Evolutionary conservation across 371 early-diverging fungal species (phyloP).

Genomic region (Massospora cicadina): DNA sequence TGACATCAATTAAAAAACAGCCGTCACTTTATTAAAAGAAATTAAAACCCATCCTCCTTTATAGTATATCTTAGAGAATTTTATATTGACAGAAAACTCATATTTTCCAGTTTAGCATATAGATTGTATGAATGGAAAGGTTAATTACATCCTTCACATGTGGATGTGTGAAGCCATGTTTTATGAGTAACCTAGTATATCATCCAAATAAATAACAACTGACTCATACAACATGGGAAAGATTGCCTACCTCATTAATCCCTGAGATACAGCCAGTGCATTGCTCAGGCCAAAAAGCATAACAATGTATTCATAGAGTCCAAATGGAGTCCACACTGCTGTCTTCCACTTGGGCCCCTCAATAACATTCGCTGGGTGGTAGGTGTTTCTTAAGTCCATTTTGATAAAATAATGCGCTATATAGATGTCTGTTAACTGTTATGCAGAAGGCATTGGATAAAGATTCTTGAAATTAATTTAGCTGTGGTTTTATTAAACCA

Average conservation of each 20-base stretch:
- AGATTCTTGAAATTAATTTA: too few species aligned
- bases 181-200: neutral
- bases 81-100: neutral
- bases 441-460: neutral
- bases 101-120: neutral
- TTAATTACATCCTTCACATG: neutral
- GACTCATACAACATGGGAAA: neutral
- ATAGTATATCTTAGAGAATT: neutral
- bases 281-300: neutral
- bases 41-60: neutral
- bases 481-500: too few species aligned
- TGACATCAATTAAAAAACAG: neutral
- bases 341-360: neutral
- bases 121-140: neutral
- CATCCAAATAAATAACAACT: neutral
- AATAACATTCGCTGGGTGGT: neutral
- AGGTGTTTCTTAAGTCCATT: neutral
- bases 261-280: neutral
- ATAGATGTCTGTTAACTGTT: neutral
- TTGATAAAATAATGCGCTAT: neutral
- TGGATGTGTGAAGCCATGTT: neutral
- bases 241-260: neutral
- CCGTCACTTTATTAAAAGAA: too few species aligned
- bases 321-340: neutral
- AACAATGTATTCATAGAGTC: neutral